Conservation (phyloP, 1,284 basidiomycete species). For the Takashimella tepidaria region DNA sequence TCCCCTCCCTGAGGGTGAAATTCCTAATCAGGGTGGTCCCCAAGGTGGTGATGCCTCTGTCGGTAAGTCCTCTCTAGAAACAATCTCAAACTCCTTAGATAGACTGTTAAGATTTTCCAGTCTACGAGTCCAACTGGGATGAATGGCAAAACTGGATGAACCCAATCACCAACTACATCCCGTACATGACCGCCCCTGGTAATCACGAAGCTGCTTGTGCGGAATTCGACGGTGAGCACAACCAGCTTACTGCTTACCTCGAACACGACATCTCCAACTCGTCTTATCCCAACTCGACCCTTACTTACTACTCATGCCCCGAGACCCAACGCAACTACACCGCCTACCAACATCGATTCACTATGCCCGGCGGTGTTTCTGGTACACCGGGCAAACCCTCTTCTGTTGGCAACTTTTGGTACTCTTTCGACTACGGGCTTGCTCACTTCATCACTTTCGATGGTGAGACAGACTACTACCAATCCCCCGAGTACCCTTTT, state of each 20-base stretch:
- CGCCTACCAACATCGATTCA: slow-evolving; percentile 30
- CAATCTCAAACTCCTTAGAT: too few species aligned
- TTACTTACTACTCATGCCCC: slow-evolving; percentile 26
- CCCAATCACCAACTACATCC: slow-evolving; percentile 31
- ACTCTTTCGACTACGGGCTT: slow-evolving; percentile 25
- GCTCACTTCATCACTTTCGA: slow-evolving; percentile 26
- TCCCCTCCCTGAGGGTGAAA: slow-evolving; percentile 24
- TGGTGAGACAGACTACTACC: slow-evolving; percentile 23
- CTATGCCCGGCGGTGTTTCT: slow-evolving; percentile 26
- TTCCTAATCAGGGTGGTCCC: slow-evolving; percentile 25
- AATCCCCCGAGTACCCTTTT: slow-evolving; percentile 25
- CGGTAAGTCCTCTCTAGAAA: too few species aligned
- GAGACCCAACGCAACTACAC: slow-evolving; percentile 25
- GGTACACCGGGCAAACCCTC: slow-evolving; percentile 2
- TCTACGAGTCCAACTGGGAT: slow-evolving; percentile 41
- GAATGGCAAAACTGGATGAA: slow-evolving; percentile 42
- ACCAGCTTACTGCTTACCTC: slow-evolving; percentile 14
- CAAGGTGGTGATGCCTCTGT: slow-evolving; percentile 25
- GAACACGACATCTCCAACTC: slow-evolving; percentile 17
- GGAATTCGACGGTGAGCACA: slow-evolving; percentile 26
- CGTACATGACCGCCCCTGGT: slow-evolving; percentile 23
- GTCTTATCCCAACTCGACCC: slow-evolving; percentile 11
- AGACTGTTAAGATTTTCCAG: too few species aligned
- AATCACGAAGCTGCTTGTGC: slow-evolving; percentile 23
- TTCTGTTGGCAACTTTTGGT: slow-evolving; percentile 31